Base-by-base conservation (phyloP, 2,329 filamentous ascomycete genomes). In the Paraphaeosphaeria sporulosa region DNA sequence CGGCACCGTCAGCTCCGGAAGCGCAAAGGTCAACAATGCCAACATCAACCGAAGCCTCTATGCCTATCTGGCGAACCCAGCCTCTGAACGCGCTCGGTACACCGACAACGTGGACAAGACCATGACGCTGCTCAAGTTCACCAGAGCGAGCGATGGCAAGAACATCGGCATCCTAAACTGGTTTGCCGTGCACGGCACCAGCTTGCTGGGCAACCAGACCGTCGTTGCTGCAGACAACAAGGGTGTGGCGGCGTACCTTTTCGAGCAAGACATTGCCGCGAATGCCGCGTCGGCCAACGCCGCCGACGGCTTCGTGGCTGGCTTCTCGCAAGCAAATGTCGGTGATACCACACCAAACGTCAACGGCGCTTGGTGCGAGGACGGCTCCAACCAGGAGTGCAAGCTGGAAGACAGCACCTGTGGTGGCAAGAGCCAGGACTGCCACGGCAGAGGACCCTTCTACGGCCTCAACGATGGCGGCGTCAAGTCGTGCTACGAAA, bases 161-260 rank as follows among this genome's bases (percentile, higher is more conserved):
- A 90, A 89, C 59, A 87, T 93, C 44, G 94, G 93, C 13, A 82
- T 96, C 0, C 79, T 98, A 59, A 95, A 92, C 17, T 98, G 94
- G 92, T 97, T 94, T 75, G 88, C 94, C 2, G 91, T 94, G 0
- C 94, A 98, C 75, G 94, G 94, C 49, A 98, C 94, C 0, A 96
- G 93, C 0, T 87, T 97, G 78, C 87, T 94, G 25, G 90, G 91
- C 57, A 97, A 97, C 79, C 97, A 97, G 78, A 97, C 93, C 0
- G 84, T 97, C 15, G 87, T 95, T 53, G 89, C 93, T 2, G 94
- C 92, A n/a, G 94, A 98, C 77, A 98, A 98, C 81, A 98, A 98
- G 80, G 94, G 94, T 13, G 92, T 97, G 7, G 94, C 94, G 2
- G 91, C 94, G 0, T 90, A 90, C 73, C 81, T 97, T 13, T 89